Evolutionary conservation across 2,329 filamentous ascomycete genomes (phyloP).

Genomic region (Volutella citrinella): DNA sequence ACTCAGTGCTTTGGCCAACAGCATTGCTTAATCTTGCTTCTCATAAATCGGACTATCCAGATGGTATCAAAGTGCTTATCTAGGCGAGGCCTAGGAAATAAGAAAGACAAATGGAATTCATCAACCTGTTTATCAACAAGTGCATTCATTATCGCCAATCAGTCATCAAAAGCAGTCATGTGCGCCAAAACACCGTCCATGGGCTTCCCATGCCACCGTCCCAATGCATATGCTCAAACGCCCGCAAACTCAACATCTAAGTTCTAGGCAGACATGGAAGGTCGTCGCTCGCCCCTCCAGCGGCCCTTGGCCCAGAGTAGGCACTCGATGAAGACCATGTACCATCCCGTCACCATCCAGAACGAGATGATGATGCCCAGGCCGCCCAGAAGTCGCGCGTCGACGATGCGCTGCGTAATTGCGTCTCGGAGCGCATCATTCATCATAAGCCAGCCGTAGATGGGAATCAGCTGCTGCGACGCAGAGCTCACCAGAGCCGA

Average conservation of each 20-base stretch:
- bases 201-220: conserved; percentile 7
- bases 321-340: conserved; percentile 47
- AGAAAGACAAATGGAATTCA: not conserved
- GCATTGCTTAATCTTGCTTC: no score
- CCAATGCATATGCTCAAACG: conserved; percentile 12
- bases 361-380: conserved; percentile 45
- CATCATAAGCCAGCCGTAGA: conserved; percentile 44
- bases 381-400: conserved; percentile 43
- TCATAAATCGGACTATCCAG: no score
- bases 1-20: no score
- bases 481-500: conserved; percentile 14
- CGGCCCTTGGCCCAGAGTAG: conserved; percentile 37
- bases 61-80: no score
- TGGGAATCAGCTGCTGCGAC: conserved; percentile 33
- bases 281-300: conserved; percentile 24
- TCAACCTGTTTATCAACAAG: not conserved
- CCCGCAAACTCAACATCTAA: no score
- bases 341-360: conserved; percentile 48
- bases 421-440: conserved; percentile 36
- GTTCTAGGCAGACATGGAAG: no score
- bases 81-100: no score
- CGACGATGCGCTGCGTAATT: conserved; percentile 35
- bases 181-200: conserved; percentile 4
- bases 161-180: no score
- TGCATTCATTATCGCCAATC: conserved; percentile 9